phyloP scores from a whole-genome alignment of 352 stramenopile species.

The Pythium aquatile region DNA sequence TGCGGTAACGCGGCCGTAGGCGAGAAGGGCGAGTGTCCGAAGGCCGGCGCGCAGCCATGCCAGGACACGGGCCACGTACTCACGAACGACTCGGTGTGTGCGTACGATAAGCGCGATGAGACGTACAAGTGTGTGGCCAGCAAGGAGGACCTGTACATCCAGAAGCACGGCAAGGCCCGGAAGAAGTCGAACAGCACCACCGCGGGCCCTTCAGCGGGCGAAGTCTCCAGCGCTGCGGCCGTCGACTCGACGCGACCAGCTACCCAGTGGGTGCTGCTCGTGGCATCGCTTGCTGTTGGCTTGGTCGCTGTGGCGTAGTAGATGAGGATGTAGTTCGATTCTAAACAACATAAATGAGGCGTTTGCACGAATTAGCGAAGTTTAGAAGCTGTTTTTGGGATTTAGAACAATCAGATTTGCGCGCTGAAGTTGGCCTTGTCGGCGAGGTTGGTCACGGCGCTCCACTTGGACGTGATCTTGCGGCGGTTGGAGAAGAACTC shows the following conservation, averaged over 20 bases:
- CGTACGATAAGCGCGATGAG: conserved; percentile 53
- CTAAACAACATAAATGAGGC: conserved; percentile 4
- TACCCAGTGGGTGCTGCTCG: conserved; percentile 9
- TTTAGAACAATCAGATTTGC: conserved; percentile 43
- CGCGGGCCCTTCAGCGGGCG: neutral
- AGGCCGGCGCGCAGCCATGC: conserved; percentile 50
- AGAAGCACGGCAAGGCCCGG: conserved; percentile 43
- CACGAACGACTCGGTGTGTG: conserved; percentile 58
- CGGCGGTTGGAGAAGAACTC: conserved; percentile 98
- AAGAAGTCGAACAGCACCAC: conserved; percentile 27
- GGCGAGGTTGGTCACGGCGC: conserved; percentile 37
- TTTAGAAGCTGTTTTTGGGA: neutral
- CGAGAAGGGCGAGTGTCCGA: conserved; percentile 56
- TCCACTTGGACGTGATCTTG: conserved; percentile 98
- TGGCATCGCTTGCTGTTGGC: conserved; percentile 14
- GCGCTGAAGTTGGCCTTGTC: conserved; percentile 75
- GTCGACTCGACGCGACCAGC: neutral
- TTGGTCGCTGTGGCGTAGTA: conserved; percentile 13
- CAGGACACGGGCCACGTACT: conserved; percentile 56
- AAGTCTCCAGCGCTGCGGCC: neutral
- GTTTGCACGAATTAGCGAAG: neutral
- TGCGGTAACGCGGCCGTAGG: conserved; percentile 57
- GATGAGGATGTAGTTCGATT: neutral
- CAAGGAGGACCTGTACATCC: conserved; percentile 60
- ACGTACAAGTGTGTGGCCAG: conserved; percentile 77